Percentiles rank a stretch among this genome's conserved stretches.
Evolutionary conservation across 371 early-diverging fungal genomes (phyloP).

Genomic region (Parasitella parasitica): DNA sequence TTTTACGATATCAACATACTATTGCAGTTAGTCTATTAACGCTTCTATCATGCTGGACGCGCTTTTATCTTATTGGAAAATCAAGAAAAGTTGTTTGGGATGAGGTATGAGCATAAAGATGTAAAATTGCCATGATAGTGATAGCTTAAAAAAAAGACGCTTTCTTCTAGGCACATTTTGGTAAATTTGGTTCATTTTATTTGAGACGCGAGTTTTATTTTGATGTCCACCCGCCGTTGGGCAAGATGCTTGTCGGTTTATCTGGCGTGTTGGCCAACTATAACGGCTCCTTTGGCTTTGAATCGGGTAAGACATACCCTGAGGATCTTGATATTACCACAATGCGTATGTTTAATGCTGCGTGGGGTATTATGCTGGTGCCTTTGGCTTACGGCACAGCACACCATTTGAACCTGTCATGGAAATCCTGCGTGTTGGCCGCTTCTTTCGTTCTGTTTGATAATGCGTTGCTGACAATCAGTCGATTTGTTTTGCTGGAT

Average conservation of each 20-base stretch:
- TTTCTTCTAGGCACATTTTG: conserved; percentile 81
- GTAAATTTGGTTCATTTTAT: conserved; percentile 95
- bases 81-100: conserved; percentile 82
- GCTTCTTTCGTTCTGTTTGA: conserved; percentile 81
- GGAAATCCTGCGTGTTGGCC: conserved; percentile 64
- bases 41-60: conserved; percentile 64
- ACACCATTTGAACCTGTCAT: conserved; percentile 68
- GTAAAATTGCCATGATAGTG: background rate
- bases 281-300: conserved; percentile 90
- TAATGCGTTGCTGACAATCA: conserved; percentile 85
- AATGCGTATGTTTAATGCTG: conserved; percentile 91
- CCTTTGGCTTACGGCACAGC: conserved; percentile 94
- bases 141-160: background rate
- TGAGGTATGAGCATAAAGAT: conserved; percentile 50
- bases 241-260: conserved; percentile 97
- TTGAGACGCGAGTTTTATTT: conserved; percentile 92
- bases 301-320: conserved; percentile 87
- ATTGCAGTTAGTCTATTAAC: conserved; percentile 28
- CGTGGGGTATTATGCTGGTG: conserved; percentile 91
- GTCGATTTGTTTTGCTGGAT: conserved; percentile 97
- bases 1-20: conserved; percentile 4
- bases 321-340: conserved; percentile 78
- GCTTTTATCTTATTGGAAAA: conserved; percentile 71
- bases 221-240: conserved; percentile 99
- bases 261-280: conserved; percentile 89